These are phyloP conservation scores for Ogataea pilisensis DNA, from an alignment of 805 yeast species.

Conservation along the genomic window DNA sequence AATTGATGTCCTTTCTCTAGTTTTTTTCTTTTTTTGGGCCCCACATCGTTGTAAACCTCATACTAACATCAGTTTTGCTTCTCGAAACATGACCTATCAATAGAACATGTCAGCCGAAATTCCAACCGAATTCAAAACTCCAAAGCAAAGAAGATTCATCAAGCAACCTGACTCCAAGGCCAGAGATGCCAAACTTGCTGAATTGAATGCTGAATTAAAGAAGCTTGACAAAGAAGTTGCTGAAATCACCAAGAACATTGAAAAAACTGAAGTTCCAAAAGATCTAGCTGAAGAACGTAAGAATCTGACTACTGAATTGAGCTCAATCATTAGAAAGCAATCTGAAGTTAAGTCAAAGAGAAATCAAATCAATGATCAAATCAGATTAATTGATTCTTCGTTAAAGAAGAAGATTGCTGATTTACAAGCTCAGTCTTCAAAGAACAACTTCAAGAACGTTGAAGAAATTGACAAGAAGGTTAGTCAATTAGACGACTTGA, in stretches of 20 bases:
- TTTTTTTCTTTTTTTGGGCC: no score
- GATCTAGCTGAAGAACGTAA: constrained; percentile 50
- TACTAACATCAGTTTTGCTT: not conserved
- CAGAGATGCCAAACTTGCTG: constrained; percentile 54
- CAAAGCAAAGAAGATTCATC: constrained; percentile 45
- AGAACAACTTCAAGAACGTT: constrained; percentile 61
- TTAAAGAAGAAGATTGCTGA: constrained; percentile 75
- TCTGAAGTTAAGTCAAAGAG: constrained; percentile 32
- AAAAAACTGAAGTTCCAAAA: constrained; percentile 48
- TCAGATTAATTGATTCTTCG: constrained; percentile 63
- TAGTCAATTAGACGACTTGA: constrained; percentile 60
- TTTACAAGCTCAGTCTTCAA: constrained; percentile 66
- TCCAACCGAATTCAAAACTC: constrained; percentile 19
- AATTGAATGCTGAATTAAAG: constrained; percentile 57
- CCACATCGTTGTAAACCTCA: no score
- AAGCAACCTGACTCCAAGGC: constrained; percentile 72
- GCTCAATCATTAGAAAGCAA: constrained; percentile 39
- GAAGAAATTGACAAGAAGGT: constrained; percentile 69
- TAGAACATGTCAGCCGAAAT: constrained; percentile 17
- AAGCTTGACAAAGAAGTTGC: constrained; percentile 52
- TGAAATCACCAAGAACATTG: constrained; percentile 51
- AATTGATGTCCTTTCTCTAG: no score
- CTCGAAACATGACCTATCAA: not conserved
- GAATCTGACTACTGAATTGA: constrained; percentile 40
- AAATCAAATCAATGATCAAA: constrained; percentile 48